Evolutionary conservation across 306 rosid genomes (phyloP), one percentile per base, ranked within the genome.

Genomic region (Dalbergia cultrata): DNA sequence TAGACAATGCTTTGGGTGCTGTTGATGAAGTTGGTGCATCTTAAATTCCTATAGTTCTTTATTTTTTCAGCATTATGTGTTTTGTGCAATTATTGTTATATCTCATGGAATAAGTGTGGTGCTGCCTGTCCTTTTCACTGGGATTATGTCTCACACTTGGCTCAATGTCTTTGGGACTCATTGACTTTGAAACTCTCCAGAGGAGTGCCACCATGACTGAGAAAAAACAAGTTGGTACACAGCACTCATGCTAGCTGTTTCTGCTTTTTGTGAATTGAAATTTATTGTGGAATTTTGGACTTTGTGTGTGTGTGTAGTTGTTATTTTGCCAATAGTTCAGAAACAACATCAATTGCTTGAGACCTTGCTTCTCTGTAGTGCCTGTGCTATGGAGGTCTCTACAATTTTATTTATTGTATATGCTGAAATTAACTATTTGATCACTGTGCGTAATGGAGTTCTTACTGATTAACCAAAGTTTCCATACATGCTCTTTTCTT

Each of bases 361-460:
- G 18, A 93, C 98, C 37, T 73, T 93, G 77, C 97, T 93, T 72
- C 90, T 93, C 7, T 87, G 95, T 44, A 93, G 91, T 88, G 98
- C 98, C 62, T 86, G 90, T 86, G 97, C 98, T 63, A 93, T 91
- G 97, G 98, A 93, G 98, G 98, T 93, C 83, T n/a, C n/a, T 72
- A n/a, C n/a, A 13, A 11, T 65, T 18, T n/a, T n/a, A n/a, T n/a
- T n/a, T n/a, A n/a, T n/a, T n/a, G n/a, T n/a, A n/a, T n/a, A n/a
- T n/a, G n/a, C n/a, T n/a, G n/a, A n/a, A n/a, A n/a, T n/a, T n/a
- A n/a, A n/a, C n/a, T n/a, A n/a, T n/a, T n/a, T n/a, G n/a, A n/a
- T n/a, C n/a, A n/a, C n/a, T n/a, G n/a, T n/a, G n/a, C n/a, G n/a
- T n/a, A n/a, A n/a, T 17, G 4, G 14, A 9, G 13, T 76, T 75